Evolutionary conservation across 768 basidiomycete species (phyloP), one percentile per base, ranked within the genome.

Genomic region (Podaxis sp.): DNA sequence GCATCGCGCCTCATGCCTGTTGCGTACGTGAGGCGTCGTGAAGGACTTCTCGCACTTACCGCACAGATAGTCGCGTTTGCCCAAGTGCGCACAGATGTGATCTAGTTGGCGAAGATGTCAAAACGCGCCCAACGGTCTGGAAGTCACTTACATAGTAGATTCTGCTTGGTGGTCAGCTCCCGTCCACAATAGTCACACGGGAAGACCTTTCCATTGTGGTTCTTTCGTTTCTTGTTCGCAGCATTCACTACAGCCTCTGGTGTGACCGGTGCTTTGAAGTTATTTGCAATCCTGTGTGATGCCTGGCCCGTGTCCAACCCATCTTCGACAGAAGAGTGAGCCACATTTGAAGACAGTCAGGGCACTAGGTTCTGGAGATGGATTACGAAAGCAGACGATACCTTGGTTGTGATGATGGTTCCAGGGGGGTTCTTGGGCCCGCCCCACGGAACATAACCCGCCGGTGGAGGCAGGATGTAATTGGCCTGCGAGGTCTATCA

Each of bases 11-110:
- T 40, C n/a, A 26, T 66, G 65, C 15, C 62, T 51, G 37, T 56
- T 66, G 4, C 58, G 61, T 4, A 59, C 59, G 26, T 66, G 65
- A 24, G 62, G 62, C 0, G 65, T 66, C 40, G 53, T 60, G 22
- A 66, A 66, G 2, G 37, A 26, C 44, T 60, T 58, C 11, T 48
- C 38, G 48, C 65, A 66, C 13, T 37, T 57, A 5, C 33, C 17
- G 28, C 65, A 66, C 15, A 13, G 15, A 46, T 44, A 56, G 15
- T 50, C 46, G 12, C 61, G 61, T 38, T n/a, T 50, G n/a, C 61
- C 61, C n/a, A 38, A 10, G 30, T 62, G 61, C 12, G 61, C 61
- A 44, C 26, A 36, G 4, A 51, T 56, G 8, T 62, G 61, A 20
- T 54, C 61, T 62, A 22, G 8, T 17, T 37, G 28, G 50, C 38